phyloP scores from a whole-genome alignment of 2,329 filamentous ascomycete species.

The Ceratocystis cubensis region DNA sequence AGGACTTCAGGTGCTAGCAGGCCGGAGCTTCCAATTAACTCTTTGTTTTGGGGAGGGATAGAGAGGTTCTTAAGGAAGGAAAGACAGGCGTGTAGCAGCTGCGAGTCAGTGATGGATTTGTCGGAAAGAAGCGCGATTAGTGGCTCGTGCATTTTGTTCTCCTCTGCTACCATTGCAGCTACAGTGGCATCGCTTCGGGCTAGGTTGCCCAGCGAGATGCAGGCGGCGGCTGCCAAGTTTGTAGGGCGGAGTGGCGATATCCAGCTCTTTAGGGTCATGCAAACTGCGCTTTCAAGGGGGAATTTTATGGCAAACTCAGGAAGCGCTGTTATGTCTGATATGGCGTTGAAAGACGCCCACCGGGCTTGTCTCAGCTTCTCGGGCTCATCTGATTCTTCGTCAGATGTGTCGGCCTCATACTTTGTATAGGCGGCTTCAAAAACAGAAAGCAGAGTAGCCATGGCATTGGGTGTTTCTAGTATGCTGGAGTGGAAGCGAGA shows the following conservation, averaged over 20 bases:
- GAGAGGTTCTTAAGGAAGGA: constrained; percentile 54
- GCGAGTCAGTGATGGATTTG: constrained; percentile 32
- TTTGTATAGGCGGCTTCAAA: constrained; percentile 38
- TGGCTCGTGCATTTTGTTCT: constrained; percentile 32
- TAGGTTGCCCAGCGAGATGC: constrained; percentile 49
- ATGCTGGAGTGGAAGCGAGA: constrained; percentile 39
- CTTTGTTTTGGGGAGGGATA: constrained; percentile 44
- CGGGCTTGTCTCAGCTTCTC: constrained; percentile 33
- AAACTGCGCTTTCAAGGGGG: constrained; percentile 33
- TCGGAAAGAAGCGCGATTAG: constrained; percentile 37
- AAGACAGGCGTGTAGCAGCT: constrained; percentile 45
- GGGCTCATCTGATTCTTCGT: constrained; percentile 34
- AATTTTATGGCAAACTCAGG: constrained; percentile 35
- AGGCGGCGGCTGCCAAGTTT: constrained; percentile 44
- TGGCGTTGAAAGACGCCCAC: constrained; percentile 27
- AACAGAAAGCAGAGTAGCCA: constrained; percentile 35
- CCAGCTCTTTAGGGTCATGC: constrained; percentile 37
- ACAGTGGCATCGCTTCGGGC: constrained; percentile 46
- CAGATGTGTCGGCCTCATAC: constrained; percentile 31
- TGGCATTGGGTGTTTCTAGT: constrained; percentile 29
- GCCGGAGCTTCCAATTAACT: constrained; percentile 33
- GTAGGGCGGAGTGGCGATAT: constrained; percentile 30
- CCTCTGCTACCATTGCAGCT: constrained; percentile 35
- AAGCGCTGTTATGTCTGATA: constrained; percentile 42
- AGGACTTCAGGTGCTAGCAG: constrained; percentile 37